Evolutionary conservation across 2,329 filamentous ascomycete genomes (phyloP).

Genomic region (Cadophora luteo-olivacea): DNA sequence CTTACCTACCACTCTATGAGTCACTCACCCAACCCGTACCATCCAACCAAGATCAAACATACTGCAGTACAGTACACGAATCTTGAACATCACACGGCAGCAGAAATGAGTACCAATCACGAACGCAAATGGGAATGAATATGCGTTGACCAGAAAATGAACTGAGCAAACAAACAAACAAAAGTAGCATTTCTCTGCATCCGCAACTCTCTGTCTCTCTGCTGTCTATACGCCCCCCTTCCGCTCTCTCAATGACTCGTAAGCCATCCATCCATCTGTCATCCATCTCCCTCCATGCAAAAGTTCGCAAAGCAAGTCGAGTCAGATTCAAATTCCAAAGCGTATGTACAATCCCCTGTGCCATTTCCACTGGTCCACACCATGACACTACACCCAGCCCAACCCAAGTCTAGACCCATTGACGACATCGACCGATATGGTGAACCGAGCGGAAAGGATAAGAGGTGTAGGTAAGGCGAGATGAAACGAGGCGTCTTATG

Average conservation of each 20-base stretch:
- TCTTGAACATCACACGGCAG: too few species aligned
- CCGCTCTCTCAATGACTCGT: neutral
- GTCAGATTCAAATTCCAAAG: neutral
- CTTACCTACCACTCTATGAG: too few species aligned
- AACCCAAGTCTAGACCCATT: too few species aligned
- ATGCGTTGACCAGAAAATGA: too few species aligned
- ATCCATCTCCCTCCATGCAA: neutral
- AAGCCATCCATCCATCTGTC: neutral
- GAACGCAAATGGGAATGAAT: too few species aligned
- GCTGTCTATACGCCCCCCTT: neutral
- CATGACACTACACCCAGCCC: too few species aligned
- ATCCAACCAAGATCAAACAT: too few species aligned
- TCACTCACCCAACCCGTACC: too few species aligned
- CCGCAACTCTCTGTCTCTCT: neutral
- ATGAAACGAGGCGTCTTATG: constrained; percentile 19
- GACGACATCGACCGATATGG: neutral
- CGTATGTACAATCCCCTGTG: constrained; percentile 30
- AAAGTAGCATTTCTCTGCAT: neutral
- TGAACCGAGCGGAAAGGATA: neutral
- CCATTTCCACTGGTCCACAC: neutral
- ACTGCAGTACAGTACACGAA: too few species aligned
- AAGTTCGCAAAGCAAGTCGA: neutral
- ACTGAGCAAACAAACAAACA: neutral
- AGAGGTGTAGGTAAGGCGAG: too few species aligned
- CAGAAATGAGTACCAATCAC: too few species aligned